Conservation (phyloP, 2,329 filamentous ascomycete species). For the Orbilia oligospora region DNA sequence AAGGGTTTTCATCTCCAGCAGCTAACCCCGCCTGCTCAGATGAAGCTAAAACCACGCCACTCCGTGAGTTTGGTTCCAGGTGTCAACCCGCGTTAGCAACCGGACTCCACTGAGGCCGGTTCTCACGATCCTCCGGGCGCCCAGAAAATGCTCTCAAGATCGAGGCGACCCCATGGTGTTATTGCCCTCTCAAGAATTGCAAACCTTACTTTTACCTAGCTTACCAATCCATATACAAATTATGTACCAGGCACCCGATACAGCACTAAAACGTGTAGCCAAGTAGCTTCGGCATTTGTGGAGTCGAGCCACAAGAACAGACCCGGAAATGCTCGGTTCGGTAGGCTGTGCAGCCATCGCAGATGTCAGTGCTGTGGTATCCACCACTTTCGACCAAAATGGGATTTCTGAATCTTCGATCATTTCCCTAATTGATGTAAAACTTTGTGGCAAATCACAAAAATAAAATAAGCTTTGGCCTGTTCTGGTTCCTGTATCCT, state of each 20-base stretch:
- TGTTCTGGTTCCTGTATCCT: background rate
- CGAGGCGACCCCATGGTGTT: constrained; percentile 27
- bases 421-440: constrained; percentile 4
- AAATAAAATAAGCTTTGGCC: constrained; percentile 15
- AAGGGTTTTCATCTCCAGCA: background rate
- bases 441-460: background rate
- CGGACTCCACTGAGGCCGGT: constrained; percentile 25
- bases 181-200: background rate
- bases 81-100: constrained; percentile 28
- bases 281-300: constrained; percentile 1
- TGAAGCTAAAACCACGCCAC: constrained; percentile 4
- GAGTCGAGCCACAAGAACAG: constrained; percentile 7
- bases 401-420: constrained; percentile 34
- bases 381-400: constrained; percentile 11
- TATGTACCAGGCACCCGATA: constrained; percentile 30
- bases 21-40: background rate
- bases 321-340: constrained; percentile 38
- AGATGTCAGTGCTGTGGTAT: constrained; percentile 2
- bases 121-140: constrained; percentile 45
- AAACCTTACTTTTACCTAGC: constrained; percentile 31
- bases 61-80: background rate
- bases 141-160: constrained; percentile 30
- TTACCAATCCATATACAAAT: constrained; percentile 46
- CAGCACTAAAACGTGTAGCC: background rate
- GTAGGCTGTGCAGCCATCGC: constrained; percentile 2